Percentiles rank a stretch among this genome's conserved stretches.
phyloP scores from a whole-genome alignment of 2,329 filamentous ascomycete genomes.

The Verticillium klebahnii region DNA sequence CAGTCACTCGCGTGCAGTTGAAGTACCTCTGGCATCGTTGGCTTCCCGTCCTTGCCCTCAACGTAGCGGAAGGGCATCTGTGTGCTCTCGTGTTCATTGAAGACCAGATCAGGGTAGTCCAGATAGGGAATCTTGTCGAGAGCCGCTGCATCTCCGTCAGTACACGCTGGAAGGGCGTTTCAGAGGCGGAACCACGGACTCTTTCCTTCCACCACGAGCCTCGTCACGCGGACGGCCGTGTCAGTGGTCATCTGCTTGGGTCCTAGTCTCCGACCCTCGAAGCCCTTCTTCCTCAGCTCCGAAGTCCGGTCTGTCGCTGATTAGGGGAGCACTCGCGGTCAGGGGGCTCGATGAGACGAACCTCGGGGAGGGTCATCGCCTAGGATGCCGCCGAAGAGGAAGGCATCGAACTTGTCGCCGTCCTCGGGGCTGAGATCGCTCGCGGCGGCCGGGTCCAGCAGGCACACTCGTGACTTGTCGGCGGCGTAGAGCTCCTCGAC shows the following conservation, averaged over 20 bases:
- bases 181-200: constrained; percentile 44
- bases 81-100: constrained; percentile 89
- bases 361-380: constrained; percentile 92
- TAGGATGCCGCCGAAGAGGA: constrained; percentile 96
- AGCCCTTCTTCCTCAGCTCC: constrained; percentile 93
- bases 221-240: constrained; percentile 89
- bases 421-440: constrained; percentile 82
- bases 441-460: constrained; percentile 80
- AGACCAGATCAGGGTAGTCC: constrained; percentile 83
- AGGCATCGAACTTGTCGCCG: constrained; percentile 77
- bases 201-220: constrained; percentile 80
- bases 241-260: constrained; percentile 98
- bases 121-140: constrained; percentile 76
- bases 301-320: constrained; percentile 72
- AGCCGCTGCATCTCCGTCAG: constrained; percentile 49
- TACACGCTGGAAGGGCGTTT: neutral
- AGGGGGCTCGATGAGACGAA: constrained; percentile 32
- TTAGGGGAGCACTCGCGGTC: constrained; percentile 4
- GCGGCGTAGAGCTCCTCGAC: constrained; percentile 78
- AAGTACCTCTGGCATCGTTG: constrained; percentile 88
- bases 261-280: constrained; percentile 78
- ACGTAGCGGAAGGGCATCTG: constrained; percentile 99
- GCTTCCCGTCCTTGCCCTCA: constrained; percentile 65
- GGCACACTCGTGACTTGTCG: constrained; percentile 72
- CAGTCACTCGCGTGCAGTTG: neutral